Evolutionary conservation across 208 protist species (phyloP), one percentile per base, ranked within the genome.

Genomic region (Leishmania amazonensis): DNA sequence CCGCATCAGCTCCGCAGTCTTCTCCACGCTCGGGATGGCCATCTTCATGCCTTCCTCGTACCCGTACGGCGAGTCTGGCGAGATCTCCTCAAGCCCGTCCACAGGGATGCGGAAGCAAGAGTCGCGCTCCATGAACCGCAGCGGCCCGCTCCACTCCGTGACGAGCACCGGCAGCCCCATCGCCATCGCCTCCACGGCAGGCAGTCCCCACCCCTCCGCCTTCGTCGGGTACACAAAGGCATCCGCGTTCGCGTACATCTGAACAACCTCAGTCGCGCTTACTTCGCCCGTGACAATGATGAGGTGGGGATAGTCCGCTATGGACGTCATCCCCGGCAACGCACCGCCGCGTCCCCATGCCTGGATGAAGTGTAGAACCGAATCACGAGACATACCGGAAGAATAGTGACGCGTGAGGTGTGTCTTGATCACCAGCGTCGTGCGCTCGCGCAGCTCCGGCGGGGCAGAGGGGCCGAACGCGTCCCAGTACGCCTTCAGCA

Each of bases 181-280:
- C 60, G 88, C 75, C 89, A 94, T 94, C 51, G 91, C 89, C 83
- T 94, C 86, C 35, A 80, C 76, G 17, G 83, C 67, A 17, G 91
- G 91, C 72, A 93, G 80, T 0, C 89, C 89, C 91, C 89, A 94
- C 17, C 89, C 91, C 80, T 94, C 97, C n/a, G 60, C 60, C 60
- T 65, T 65, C n/a, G 60, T 40, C 8, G 97, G 93, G 7, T 98
- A 77, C 28, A 99, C 93, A 79, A 98, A 97, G n/a, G 87, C 88
- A 82, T 98, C 88, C 11, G 78, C 86, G 28, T 83, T 81, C 9
- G 74, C 75, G 84, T 98, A 99, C 78, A 99, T 78, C 42, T 76
- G 47, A 19, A 87, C 86, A 81, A 98, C 72, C 40, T 82, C 45
- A 0, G 17, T 24, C 17, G 24, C 53, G 13, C 45, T 54, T 31